Conservation (phyloP, 2,329 filamentous ascomycete genomes). For the Epichloe baconii region DNA sequence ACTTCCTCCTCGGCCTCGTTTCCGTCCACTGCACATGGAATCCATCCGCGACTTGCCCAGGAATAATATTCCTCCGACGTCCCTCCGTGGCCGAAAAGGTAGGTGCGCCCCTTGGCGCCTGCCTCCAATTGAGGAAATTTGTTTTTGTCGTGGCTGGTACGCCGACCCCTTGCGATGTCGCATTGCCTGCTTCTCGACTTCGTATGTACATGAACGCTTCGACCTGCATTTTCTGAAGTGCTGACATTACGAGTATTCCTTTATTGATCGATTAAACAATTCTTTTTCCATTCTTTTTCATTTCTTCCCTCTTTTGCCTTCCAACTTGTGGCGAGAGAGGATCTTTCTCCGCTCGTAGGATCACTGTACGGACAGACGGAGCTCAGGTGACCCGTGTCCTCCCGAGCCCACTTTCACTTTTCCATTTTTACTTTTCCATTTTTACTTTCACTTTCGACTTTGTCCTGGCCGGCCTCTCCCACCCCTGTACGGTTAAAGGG, state of each 20-base stretch:
- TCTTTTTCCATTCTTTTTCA: background rate
- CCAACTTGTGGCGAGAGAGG: background rate
- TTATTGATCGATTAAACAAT: background rate
- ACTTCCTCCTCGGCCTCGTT: too few species aligned
- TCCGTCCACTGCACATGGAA: background rate
- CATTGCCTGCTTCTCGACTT: background rate
- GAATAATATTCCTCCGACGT: background rate
- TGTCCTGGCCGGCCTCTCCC: background rate
- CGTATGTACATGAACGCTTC: background rate
- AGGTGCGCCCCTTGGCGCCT: background rate
- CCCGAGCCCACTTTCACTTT: constrained; percentile 1
- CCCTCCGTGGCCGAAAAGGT: background rate
- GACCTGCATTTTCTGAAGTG: background rate
- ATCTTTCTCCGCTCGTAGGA: background rate
- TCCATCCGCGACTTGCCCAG: constrained; percentile 1
- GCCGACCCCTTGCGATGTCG: background rate
- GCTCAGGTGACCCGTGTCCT: constrained; percentile 2
- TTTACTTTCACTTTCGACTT: background rate
- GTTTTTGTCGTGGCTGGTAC: background rate
- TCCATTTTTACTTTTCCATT: too few species aligned
- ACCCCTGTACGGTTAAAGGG: background rate
- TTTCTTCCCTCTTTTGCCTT: background rate
- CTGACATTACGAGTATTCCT: background rate
- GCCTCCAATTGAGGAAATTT: constrained; percentile 1
- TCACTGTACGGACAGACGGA: too few species aligned